phyloP scores from a whole-genome alignment of 441 rosid genomes.

The Bruguiera hainesii region DNA sequence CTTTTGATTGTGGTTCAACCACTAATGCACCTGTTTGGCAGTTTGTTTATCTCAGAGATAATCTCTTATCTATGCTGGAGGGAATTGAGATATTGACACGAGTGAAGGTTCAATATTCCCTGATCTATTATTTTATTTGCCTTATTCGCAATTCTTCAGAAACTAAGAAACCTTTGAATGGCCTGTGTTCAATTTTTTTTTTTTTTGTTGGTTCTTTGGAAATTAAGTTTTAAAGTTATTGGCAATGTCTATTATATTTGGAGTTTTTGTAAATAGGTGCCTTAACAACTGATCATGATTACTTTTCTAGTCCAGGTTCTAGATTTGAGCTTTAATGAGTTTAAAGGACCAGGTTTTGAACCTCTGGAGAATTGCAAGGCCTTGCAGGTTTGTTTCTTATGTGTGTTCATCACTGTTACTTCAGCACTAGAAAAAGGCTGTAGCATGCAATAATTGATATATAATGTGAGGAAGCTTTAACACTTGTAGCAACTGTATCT shows the following conservation, averaged over 20 bases:
- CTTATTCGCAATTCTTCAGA: not conserved
- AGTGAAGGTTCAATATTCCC: constrained; percentile 72
- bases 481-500: constrained; percentile 89
- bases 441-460: constrained; percentile 19
- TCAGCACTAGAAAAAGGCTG: constrained; percentile 1
- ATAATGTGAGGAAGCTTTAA: constrained; percentile 29
- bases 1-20: constrained; percentile 8
- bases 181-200: not conserved
- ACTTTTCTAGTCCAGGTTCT: constrained; percentile 67
- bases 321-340: constrained; percentile 98
- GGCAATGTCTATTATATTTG: constrained; percentile 9
- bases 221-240: not conserved
- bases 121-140: constrained; percentile 3
- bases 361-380: constrained; percentile 92
- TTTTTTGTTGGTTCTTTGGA: not conserved
- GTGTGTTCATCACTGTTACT: constrained; percentile 23
- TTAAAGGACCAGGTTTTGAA: constrained; percentile 98
- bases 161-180: not conserved
- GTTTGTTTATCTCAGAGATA: constrained; percentile 99
- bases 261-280: constrained; percentile 4
- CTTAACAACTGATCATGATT: constrained; percentile 10
- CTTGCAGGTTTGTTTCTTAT: constrained; percentile 67
- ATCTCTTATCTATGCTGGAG: constrained; percentile 80
- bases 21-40: constrained; percentile 36
- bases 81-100: constrained; percentile 92